Conservation (phyloP, 192 early-diverging fungal genomes). For the Coemansia nantahalensis region DNA sequence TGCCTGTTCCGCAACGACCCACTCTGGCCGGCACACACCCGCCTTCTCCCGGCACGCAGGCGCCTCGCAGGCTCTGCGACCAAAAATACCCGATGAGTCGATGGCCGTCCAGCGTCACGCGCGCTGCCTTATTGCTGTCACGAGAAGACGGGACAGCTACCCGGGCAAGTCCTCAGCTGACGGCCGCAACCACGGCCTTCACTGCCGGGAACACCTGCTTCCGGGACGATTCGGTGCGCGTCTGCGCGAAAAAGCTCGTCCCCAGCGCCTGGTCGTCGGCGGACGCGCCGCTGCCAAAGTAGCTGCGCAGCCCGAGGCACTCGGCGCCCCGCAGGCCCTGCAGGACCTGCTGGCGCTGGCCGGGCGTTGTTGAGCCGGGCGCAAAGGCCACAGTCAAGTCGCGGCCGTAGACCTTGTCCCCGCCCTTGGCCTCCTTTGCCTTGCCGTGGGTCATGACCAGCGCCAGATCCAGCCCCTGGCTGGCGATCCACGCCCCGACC, state of each 20-base stretch:
- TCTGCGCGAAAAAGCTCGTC: slow-evolving; percentile 21
- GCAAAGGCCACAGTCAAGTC: slow-evolving; percentile 29
- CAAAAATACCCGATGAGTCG: no score
- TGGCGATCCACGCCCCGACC: slow-evolving; percentile 15
- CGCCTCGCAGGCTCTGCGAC: no score
- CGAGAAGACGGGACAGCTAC: no score
- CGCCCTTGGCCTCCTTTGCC: slow-evolving; percentile 9
- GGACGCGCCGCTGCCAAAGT: not conserved
- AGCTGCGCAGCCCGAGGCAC: slow-evolving; percentile 2
- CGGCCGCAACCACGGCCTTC: slow-evolving; percentile 23
- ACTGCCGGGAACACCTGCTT: slow-evolving; percentile 46
- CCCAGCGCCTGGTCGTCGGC: not conserved
- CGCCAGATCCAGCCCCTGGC: slow-evolving; percentile 30
- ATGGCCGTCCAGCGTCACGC: no score
- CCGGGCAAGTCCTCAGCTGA: no score
- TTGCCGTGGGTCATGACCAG: slow-evolving; percentile 51
- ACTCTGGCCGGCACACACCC: no score
- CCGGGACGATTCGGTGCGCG: slow-evolving; percentile 23
- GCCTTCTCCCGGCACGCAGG: no score
- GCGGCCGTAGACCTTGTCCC: slow-evolving; percentile 29
- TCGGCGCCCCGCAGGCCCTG: slow-evolving; percentile 5
- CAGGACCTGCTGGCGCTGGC: slow-evolving; percentile 3
- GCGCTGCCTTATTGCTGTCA: no score
- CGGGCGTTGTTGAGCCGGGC: not conserved
- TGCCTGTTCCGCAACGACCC: no score